Evolutionary conservation across 1,284 basidiomycete species (phyloP).

Genomic region (Cutaneotrichosporon cyanovorans): DNA sequence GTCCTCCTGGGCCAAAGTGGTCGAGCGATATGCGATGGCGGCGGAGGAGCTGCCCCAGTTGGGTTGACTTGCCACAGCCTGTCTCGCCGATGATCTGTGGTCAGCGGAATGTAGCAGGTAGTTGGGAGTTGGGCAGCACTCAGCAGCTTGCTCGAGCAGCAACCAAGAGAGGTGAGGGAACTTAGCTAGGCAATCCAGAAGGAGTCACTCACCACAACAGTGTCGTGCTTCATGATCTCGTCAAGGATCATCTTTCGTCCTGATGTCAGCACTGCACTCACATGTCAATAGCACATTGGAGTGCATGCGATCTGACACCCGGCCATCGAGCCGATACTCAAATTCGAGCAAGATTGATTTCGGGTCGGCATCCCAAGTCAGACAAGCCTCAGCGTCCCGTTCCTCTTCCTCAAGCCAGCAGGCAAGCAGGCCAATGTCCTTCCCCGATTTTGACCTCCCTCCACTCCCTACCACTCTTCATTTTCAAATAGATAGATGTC

Average conservation of each 20-base stretch:
- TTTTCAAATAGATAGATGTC: too few relatives aligned
- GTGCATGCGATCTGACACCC: too few relatives aligned
- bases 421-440: too few relatives aligned
- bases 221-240: constrained; percentile 70
- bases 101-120: background rate
- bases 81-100: constrained; percentile 78
- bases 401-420: too few relatives aligned
- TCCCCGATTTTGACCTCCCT: background rate
- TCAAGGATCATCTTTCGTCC: constrained; percentile 64
- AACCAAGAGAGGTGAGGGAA: too few relatives aligned
- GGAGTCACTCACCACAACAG: constrained; percentile 63
- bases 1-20: constrained; percentile 46
- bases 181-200: background rate
- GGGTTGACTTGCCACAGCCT: constrained; percentile 96
- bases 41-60: constrained; percentile 83
- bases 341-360: too few relatives aligned
- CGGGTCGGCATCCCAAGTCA: too few relatives aligned
- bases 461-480: background rate
- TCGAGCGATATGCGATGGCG: constrained; percentile 37
- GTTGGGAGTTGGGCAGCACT: background rate
- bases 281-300: too few relatives aligned
- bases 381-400: too few relatives aligned
- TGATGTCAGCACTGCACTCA: constrained; percentile 3
- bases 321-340: too few relatives aligned
- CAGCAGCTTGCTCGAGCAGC: background rate